phyloP scores from a whole-genome alignment of 345 rosid species.

The Pelargonium nanum region DNA sequence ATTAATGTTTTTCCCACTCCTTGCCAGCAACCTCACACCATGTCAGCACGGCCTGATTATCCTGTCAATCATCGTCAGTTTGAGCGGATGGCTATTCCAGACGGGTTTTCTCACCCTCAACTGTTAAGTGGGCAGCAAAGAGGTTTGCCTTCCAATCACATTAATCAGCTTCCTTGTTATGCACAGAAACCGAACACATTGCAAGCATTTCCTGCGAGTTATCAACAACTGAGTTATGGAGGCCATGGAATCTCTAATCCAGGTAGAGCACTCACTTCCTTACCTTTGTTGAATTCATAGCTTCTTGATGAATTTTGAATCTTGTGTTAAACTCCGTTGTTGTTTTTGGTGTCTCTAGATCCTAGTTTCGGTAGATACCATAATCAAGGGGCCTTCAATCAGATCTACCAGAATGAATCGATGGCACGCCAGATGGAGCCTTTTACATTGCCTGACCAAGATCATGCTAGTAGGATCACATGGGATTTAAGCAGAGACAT shows the following conservation, averaged over 20 bases:
- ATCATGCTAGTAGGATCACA: neutral
- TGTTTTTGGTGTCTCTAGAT: neutral
- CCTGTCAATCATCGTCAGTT: neutral
- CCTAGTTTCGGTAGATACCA: neutral
- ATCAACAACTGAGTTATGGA: slow-evolving; percentile 3
- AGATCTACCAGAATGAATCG: neutral
- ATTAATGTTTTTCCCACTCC: neutral
- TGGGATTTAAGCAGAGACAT: neutral
- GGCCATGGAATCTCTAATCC: slow-evolving; percentile 3
- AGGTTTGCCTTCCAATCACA: slow-evolving; percentile 1
- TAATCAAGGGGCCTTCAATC: neutral
- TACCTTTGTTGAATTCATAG: neutral
- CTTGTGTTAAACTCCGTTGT: neutral
- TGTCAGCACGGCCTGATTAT: slow-evolving; percentile 6
- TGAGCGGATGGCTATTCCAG: slow-evolving; percentile 6
- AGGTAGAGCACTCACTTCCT: slow-evolving; percentile 12
- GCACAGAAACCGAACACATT: slow-evolving; percentile 1
- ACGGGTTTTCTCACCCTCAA: slow-evolving; percentile 3
- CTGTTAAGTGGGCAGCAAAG: slow-evolving; percentile 4
- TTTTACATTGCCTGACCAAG: slow-evolving; percentile 2
- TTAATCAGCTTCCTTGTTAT: slow-evolving; percentile 1
- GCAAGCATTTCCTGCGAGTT: slow-evolving; percentile 4
- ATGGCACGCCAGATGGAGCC: slow-evolving; percentile 8
- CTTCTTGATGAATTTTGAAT: neutral
- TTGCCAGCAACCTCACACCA: slow-evolving; percentile 3